Base-by-base conservation (phyloP, 2,329 filamentous ascomycete genomes). In the Neofusicoccum umdonicola region DNA sequence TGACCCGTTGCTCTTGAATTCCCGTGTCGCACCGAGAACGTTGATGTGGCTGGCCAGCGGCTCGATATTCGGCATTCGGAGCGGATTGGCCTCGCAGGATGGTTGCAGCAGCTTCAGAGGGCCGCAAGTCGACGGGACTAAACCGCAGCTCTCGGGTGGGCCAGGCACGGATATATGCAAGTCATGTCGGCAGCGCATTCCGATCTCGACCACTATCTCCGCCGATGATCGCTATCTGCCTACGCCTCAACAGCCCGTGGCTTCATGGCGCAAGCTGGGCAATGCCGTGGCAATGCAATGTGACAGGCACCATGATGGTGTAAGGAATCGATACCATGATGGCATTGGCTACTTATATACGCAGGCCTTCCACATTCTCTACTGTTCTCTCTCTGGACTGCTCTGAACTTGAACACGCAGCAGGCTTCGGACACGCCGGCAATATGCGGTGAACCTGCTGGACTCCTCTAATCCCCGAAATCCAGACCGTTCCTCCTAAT, bases 281-380 rank as follows among this genome's bases (percentile, higher is more conserved):
- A 11, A 12, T 5, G 7, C 41, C 13, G 8, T 47, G 44, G 27
- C 41, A 12, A 34, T 56, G 51, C 51, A 9, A 5, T 41, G 35
- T 45, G 47, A 45, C 15, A 34, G 13, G 45, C 31, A 50, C 44
- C 31, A 50, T 54, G 34, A 12, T 54, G n/a, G 51, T 54, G 51
- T 54, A n/a, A 11, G 4, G 2, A 6, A 22, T 22, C 37, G n/a
- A 35, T 22, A 54, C 47, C 47, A 37, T 62, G 41, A 54, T 62
- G 50, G 60, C 48, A 17, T 19, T 35, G 17, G n/a, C 39, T 31
- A 54, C 37, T 52, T 62, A 62, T 51, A 62, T 44, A 22, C 22
- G 13, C 27, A 31, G 27, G 4, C 27, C 27, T 2, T 31, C 27
- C 27, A 31, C 27, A 31, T 7, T 31, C 27, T 5, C 27, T 31